Evolutionary conservation across 139 green algal genomes (phyloP), one percentile per base, ranked within the genome.

Genomic region (Coccomyxa sp.): DNA sequence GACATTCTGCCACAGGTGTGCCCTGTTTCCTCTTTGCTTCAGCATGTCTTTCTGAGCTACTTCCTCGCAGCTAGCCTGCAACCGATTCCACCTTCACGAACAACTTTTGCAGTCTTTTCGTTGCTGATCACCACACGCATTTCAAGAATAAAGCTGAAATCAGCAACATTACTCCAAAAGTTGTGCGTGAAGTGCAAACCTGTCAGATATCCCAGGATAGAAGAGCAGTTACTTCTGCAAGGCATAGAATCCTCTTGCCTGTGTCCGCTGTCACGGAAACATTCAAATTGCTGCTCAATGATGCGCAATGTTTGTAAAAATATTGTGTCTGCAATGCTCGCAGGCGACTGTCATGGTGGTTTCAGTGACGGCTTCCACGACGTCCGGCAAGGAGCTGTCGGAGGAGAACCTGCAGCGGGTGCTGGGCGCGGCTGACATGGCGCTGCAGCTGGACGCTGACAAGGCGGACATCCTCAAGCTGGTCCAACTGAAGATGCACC

Each of bases 261-360:
- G 38, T 51, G 38, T 51, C 38, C 38, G 7, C 7, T 51, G 38
- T 51, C 3, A 51, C 3, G 38, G 38, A 51, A 3, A 51, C 38
- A 7, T 3, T 51, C 7, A 51, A 11, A 3, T 51, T 51, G 38
- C 3, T 51, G 38, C 38, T 51, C 38, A 51, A 51, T 51, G 38
- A 7, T 3, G 3, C 38, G 38, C 38, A 51, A 7, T 51, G 38
- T 51, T 3, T 51, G 38, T 51, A 7, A 51, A 51, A 7, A 7
- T 7, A 7, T 51, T 51, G 38, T 51, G 3, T 51, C 38, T 51
- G 3, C 38, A 51, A 51, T 51, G 38, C 38, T 51, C 38, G 30
- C 92, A 91, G 59, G 93, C 95, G 15, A 96, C 96, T n/a, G 92
- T 97, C 88, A 99, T 99, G 97, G 97, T 99, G 58, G 93, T 98